These are phyloP conservation scores for Jatropha curcas DNA, from an alignment of 345 rosid genomes.

Conservation along the genomic window DNA sequence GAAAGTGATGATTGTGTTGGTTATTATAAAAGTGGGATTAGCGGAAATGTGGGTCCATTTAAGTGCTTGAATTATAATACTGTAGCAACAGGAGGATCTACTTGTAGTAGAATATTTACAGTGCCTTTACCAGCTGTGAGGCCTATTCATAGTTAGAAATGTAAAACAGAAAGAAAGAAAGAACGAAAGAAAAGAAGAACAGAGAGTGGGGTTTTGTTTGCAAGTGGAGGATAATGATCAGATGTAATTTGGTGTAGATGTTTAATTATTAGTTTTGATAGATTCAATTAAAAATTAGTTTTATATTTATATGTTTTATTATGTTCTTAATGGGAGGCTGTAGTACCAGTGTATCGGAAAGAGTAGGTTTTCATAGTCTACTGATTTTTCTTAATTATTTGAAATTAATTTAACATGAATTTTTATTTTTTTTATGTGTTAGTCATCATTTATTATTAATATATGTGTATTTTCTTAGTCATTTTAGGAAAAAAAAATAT, in stretches of 20 bases:
- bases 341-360: no score
- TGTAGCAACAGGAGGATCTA: constrained; percentile 23
- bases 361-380: no score
- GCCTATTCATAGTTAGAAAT: constrained; percentile 36
- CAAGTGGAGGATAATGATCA: not conserved
- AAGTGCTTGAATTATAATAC: constrained; percentile 32
- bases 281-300: not conserved
- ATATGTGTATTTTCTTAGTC: no score
- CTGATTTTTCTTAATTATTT: no score
- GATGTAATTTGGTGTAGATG: no score
- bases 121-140: constrained; percentile 40
- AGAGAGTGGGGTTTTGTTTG: constrained; percentile 4
- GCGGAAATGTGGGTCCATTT: constrained; percentile 19
- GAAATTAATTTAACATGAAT: no score
- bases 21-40: not conserved
- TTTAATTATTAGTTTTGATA: no score
- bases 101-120: constrained; percentile 34
- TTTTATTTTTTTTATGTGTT: no score
- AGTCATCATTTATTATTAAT: no score
- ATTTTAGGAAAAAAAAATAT: no score
- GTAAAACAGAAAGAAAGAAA: not conserved
- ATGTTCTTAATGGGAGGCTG: no score
- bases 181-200: not conserved
- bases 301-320: no score
- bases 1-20: not conserved